Evolutionary conservation across 345 rosid genomes (phyloP).

Genomic region (Rhodamnia argentea): DNA sequence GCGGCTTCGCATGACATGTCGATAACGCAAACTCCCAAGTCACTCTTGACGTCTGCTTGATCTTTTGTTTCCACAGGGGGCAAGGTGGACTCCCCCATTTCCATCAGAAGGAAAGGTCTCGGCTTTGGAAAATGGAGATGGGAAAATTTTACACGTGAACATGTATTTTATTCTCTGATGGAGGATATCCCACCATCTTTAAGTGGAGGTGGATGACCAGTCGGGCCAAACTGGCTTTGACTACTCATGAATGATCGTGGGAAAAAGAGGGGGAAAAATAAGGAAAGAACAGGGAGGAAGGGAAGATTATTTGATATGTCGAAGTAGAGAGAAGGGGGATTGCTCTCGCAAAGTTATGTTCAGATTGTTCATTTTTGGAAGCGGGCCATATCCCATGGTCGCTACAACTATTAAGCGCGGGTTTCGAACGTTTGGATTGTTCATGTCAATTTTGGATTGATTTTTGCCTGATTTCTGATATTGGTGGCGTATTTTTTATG

Average conservation of each 20-base stretch:
- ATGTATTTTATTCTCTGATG: not conserved
- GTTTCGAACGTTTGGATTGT: not conserved
- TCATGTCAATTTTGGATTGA: not conserved
- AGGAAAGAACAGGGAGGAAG: too few species aligned
- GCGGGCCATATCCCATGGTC: not conserved
- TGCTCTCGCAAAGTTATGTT: not conserved
- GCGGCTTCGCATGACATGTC: not conserved
- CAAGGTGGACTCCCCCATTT: not conserved
- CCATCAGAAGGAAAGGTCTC: not conserved
- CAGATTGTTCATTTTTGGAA: not conserved
- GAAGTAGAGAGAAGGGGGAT: not conserved
- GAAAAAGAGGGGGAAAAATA: too few species aligned
- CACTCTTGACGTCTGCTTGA: not conserved
- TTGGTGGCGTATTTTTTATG: not conserved
- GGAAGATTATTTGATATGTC: too few species aligned
- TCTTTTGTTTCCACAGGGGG: not conserved
- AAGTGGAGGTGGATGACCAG: not conserved
- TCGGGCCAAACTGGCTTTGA: not conserved
- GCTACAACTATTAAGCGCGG: not conserved
- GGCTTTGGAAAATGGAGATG: not conserved
- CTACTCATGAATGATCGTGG: not conserved
- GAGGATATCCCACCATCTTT: not conserved
- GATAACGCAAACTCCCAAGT: not conserved
- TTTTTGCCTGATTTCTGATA: not conserved
- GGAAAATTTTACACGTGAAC: not conserved